phyloP scores from a whole-genome alignment of 352 stramenopile species.

The Discostella stelligera region DNA sequence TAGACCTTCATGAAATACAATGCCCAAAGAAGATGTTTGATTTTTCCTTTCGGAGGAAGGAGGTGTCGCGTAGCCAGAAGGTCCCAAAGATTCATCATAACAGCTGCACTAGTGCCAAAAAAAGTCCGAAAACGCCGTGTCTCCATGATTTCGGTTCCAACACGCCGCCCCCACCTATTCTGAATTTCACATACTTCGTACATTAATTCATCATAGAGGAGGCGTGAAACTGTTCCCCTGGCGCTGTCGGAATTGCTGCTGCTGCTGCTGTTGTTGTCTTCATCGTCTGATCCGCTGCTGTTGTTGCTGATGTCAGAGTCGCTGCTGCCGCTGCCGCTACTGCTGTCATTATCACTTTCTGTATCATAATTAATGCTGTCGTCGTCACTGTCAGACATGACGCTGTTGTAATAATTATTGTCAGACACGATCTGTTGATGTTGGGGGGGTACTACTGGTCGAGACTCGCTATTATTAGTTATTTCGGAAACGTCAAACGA shows the following conservation, averaged over 20 bases:
- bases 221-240: too few species aligned
- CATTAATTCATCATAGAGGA: too few species aligned
- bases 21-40: neutral
- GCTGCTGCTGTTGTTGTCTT: neutral
- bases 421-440: too few species aligned
- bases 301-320: neutral
- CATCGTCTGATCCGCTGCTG: neutral
- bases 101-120: constrained; percentile 10
- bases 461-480: too few species aligned
- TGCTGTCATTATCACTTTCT: neutral
- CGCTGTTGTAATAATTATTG: too few species aligned
- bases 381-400: too few species aligned
- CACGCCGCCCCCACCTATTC: neutral
- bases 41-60: neutral
- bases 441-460: too few species aligned
- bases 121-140: neutral
- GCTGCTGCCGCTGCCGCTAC: neutral
- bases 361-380: neutral
- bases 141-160: neutral
- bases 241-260: too few species aligned
- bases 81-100: neutral
- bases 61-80: neutral
- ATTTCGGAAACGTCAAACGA: too few species aligned
- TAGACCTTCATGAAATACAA: constrained; percentile 10
- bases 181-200: neutral